Evolutionary conservation across 1,284 basidiomycete genomes (phyloP).

Genomic region (Cryptococcus sp.): DNA sequence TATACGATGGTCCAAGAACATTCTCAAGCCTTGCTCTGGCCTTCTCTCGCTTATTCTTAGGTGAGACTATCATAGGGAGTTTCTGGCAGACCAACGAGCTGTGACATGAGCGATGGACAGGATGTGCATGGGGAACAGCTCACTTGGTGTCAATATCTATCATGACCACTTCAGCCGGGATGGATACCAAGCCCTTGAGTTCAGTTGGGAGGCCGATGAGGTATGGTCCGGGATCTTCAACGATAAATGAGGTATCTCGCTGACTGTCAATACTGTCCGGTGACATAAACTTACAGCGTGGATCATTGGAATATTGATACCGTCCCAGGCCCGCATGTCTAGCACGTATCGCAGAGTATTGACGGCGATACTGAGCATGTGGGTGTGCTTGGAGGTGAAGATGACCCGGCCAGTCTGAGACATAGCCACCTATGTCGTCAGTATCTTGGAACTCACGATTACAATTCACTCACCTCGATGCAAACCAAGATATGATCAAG

Average conservation of each 20-base stretch:
- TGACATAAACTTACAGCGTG: slow-evolving; percentile 56
- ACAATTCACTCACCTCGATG: slow-evolving; percentile 63
- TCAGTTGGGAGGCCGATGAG: slow-evolving; percentile 87
- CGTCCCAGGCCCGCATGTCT: slow-evolving; percentile 90
- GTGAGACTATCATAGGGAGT: slow-evolving; percentile 73
- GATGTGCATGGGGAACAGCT: slow-evolving; percentile 48
- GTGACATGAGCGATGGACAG: slow-evolving; percentile 3
- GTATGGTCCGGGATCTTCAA: slow-evolving; percentile 68
- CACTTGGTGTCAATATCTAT: slow-evolving; percentile 94
- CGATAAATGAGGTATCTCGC: slow-evolving; percentile 37
- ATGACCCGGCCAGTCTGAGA: slow-evolving; percentile 87
- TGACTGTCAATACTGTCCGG: neutral
- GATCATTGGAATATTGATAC: slow-evolving; percentile 75
- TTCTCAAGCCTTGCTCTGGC: slow-evolving; percentile 68
- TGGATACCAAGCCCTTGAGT: slow-evolving; percentile 70
- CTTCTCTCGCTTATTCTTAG: slow-evolving; percentile 76
- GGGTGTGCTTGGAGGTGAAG: slow-evolving; percentile 84
- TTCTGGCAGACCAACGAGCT: slow-evolving; percentile 62
- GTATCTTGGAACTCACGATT: no score
- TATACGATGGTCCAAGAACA: slow-evolving; percentile 63
- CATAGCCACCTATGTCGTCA: slow-evolving; percentile 70
- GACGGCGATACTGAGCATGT: slow-evolving; percentile 78
- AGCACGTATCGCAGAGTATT: slow-evolving; percentile 86
- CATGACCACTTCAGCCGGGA: slow-evolving; percentile 76
- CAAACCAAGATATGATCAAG: slow-evolving; percentile 91